Evolutionary conservation across 192 early-diverging fungal genomes (phyloP).

Genomic region (Lobulomyces angularis): DNA sequence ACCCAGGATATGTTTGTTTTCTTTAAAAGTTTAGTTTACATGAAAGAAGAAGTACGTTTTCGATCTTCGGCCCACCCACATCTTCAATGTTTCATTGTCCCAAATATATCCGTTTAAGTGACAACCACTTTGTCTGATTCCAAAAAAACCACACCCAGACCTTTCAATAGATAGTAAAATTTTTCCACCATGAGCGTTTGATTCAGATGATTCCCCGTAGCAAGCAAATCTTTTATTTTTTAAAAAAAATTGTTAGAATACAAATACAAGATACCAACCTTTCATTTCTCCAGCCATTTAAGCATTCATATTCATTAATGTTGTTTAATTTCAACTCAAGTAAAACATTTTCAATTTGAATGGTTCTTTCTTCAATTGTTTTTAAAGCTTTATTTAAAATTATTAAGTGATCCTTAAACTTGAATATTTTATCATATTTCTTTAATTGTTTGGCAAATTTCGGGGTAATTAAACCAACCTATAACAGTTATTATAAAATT

Average conservation of each 20-base stretch:
- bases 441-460: no score
- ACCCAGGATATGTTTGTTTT: neutral
- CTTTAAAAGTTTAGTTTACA: conserved; percentile 58
- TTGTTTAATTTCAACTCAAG: conserved; percentile 10
- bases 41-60: conserved; percentile 68
- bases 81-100: conserved; percentile 26
- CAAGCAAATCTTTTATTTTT: conserved; percentile 72
- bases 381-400: no score
- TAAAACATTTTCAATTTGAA: conserved; percentile 20
- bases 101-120: conserved; percentile 72
- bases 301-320: conserved; percentile 9
- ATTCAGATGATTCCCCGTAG: conserved; percentile 7
- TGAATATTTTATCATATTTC: no score
- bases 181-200: conserved; percentile 9
- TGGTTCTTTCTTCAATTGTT: conserved; percentile 13
- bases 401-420: no score
- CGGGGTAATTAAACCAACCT: no score
- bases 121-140: conserved; percentile 72
- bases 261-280: no score
- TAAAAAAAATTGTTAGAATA: no score
- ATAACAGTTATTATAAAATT: no score
- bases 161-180: conserved; percentile 64
- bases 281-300: conserved; percentile 73
- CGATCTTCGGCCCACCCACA: conserved; percentile 83
- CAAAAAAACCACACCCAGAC: conserved; percentile 65